Percentiles rank a stretch among this genome's conserved stretches.
Conservation (phyloP, 2,329 filamentous ascomycete genomes). For the Aspergillus cejpii region DNA sequence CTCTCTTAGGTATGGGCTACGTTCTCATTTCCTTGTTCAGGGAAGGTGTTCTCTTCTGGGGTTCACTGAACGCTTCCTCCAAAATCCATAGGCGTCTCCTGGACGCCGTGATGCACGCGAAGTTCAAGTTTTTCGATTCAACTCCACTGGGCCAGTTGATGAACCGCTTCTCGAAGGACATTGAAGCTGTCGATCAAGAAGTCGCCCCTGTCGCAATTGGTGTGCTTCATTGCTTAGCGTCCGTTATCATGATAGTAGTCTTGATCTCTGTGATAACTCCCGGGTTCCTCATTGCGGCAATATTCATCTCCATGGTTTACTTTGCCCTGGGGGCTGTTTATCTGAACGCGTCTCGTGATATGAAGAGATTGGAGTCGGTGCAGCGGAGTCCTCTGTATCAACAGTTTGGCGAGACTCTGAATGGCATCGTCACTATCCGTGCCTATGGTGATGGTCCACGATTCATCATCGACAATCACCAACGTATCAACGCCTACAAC, state of each 20-base stretch:
- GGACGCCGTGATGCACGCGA: constrained; percentile 71
- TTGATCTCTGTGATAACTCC: constrained; percentile 87
- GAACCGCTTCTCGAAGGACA: constrained; percentile 97
- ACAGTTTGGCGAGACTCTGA: constrained; percentile 93
- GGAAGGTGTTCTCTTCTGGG: constrained; percentile 85
- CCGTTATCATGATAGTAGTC: constrained; percentile 74
- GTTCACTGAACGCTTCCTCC: constrained; percentile 80
- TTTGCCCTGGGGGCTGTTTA: constrained; percentile 80
- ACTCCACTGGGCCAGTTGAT: constrained; percentile 94
- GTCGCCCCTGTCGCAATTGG: constrained; percentile 85
- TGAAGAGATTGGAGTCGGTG: constrained; percentile 91
- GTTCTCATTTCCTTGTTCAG: constrained; percentile 74
- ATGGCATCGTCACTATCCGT: constrained; percentile 91
- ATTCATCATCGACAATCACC: constrained; percentile 86
- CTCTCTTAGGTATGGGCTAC: constrained; percentile 67
- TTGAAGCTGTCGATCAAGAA: constrained; percentile 92
- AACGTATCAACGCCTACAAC: constrained; percentile 80
- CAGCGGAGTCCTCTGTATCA: constrained; percentile 94
- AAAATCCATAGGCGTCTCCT: constrained; percentile 76
- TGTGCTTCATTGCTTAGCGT: constrained; percentile 59
- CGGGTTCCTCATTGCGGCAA: constrained; percentile 75
- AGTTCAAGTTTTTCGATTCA: constrained; percentile 96
- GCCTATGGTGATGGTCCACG: constrained; percentile 91
- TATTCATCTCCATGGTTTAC: constrained; percentile 80
- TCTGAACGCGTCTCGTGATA: constrained; percentile 82